Evolutionary conservation across 768 basidiomycete genomes (phyloP), one percentile per base, ranked within the genome.

Genomic region (Neoboletus brunneissimus): DNA sequence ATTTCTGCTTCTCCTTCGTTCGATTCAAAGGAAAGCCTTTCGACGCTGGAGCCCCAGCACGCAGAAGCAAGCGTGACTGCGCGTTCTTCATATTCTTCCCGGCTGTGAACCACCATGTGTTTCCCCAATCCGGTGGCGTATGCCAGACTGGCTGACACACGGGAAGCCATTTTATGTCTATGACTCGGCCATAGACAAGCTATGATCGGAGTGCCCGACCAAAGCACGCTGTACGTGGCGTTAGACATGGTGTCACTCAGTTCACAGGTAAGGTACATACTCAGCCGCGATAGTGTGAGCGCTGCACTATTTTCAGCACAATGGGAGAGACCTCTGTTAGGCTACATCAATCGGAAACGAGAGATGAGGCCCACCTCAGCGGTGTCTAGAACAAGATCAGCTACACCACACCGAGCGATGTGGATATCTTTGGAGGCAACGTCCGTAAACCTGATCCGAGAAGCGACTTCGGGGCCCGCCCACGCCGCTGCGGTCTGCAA

Each of bases 271-370:
- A 25, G 15, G 50, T 20, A 67, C 78, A 51, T 51, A 80, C 78
- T 81, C 80, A 13, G 77, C 75, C 13, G 79, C 77, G 38, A 79
- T 75, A 5, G 80, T 81, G 52, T 81, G 80, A 18, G 81, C 80
- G 55, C 78, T 81, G 63, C 80, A 81, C 79, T 81, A 12, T 59
- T 48, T 50, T 20, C 12, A 23, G 41, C 38, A 23, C 23, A 11
- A 2, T 15, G 1, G 32, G n/a, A 9, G 6, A 44, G 12, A 16
- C 22, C 6, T 12, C n/a, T 38, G n/a, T 67, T 5, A 57, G 46
- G n/a, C 7, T 18, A 31, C 29, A 31, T 46, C 13, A 1, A 25
- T 32, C 5, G 1, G 15, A 11, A 37, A 27, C 41, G 15, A 41
- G n/a, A 44, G 10, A 18, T 5, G 15, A 20, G 8, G 3, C 74